These are phyloP conservation scores for Peronospora farinosa DNA, from an alignment of 352 stramenopile species.

Conservation along the genomic window DNA sequence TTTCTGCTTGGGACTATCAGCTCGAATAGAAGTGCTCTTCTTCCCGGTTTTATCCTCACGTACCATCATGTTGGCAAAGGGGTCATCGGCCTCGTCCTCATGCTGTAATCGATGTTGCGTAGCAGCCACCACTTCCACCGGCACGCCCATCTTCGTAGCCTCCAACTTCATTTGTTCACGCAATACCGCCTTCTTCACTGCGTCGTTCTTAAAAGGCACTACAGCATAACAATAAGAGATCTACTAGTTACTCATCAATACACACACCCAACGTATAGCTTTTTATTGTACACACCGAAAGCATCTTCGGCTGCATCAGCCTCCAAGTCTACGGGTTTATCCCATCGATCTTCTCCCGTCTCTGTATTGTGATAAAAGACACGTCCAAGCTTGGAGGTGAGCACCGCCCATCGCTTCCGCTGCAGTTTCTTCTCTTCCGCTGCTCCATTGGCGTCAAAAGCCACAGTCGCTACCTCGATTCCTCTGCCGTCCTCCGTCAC, in stretches of 20 bases:
- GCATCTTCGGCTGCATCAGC: slow-evolving; percentile 49
- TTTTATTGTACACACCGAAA: slow-evolving; percentile 39
- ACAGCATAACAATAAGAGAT: slow-evolving; percentile 5
- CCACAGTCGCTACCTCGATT: slow-evolving; percentile 33
- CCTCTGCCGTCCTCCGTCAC: slow-evolving; percentile 21
- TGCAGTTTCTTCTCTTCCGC: slow-evolving; percentile 19
- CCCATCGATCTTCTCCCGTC: slow-evolving; percentile 74
- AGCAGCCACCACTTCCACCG: slow-evolving; percentile 46
- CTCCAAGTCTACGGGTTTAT: slow-evolving; percentile 59
- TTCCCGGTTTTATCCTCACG: slow-evolving; percentile 3
- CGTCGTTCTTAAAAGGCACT: slow-evolving; percentile 83
- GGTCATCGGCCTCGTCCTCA: slow-evolving; percentile 29
- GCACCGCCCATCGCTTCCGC: slow-evolving; percentile 55
- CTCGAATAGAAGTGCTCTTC: not conserved
- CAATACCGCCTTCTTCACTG: slow-evolving; percentile 72
- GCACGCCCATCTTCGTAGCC: slow-evolving; percentile 59
- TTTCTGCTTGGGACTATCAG: slow-evolving; percentile 5
- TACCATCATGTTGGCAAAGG: slow-evolving; percentile 24
- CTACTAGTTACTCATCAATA: not conserved
- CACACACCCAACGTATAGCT: not conserved
- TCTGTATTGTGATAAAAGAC: slow-evolving; percentile 84
- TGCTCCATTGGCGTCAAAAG: slow-evolving; percentile 21
- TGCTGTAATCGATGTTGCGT: slow-evolving; percentile 37
- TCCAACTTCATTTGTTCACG: slow-evolving; percentile 71
- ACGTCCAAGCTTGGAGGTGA: slow-evolving; percentile 52